phyloP scores from a whole-genome alignment of 805 yeast species.

The Hyphopichia homilentoma region DNA sequence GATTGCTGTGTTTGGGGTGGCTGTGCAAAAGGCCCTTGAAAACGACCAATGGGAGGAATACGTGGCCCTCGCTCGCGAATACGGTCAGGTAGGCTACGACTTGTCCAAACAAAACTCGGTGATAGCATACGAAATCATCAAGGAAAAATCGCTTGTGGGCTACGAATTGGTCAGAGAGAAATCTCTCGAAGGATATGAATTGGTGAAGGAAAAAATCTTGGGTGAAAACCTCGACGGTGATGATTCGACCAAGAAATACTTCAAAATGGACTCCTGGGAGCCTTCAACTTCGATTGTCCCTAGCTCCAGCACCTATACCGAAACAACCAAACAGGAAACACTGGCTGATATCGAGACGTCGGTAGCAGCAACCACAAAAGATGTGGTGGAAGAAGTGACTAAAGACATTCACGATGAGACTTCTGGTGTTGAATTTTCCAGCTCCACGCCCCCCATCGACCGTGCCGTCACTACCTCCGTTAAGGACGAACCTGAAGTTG shows the following conservation, averaged over 20 bases:
- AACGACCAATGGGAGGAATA: slow-evolving; percentile 29
- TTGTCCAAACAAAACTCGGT: too few relatives aligned
- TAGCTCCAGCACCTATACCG: slow-evolving; percentile 1
- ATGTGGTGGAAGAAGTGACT: slow-evolving; percentile 13
- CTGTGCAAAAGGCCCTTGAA: slow-evolving; percentile 32
- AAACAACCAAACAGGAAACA: slow-evolving; percentile 2
- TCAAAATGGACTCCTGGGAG: slow-evolving; percentile 21
- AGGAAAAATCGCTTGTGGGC: slow-evolving; percentile 4
- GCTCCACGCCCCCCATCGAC: slow-evolving; percentile 1
- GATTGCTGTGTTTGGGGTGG: slow-evolving; percentile 27
- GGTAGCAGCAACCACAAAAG: slow-evolving; percentile 6
- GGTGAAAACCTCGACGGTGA: slow-evolving; percentile 20
- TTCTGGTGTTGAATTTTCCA: too few relatives aligned
- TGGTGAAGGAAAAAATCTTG: slow-evolving; percentile 25
- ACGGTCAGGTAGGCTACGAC: slow-evolving; percentile 7
- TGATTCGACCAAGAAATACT: slow-evolving; percentile 17
- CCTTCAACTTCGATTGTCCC: slow-evolving; percentile 1
- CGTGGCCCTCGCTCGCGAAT: slow-evolving; percentile 13
- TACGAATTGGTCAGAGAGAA: slow-evolving; percentile 1
- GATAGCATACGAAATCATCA: too few relatives aligned
- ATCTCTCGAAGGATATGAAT: slow-evolving; percentile 17
- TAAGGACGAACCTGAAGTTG: slow-evolving; percentile 1
- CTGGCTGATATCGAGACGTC: slow-evolving; percentile 4
- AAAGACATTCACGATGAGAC: slow-evolving; percentile 13
- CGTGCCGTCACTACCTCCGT: not conserved